These are phyloP conservation scores for Epichloe scottii DNA, from an alignment of 2,329 filamentous ascomycete genomes.

Conservation along the genomic window DNA sequence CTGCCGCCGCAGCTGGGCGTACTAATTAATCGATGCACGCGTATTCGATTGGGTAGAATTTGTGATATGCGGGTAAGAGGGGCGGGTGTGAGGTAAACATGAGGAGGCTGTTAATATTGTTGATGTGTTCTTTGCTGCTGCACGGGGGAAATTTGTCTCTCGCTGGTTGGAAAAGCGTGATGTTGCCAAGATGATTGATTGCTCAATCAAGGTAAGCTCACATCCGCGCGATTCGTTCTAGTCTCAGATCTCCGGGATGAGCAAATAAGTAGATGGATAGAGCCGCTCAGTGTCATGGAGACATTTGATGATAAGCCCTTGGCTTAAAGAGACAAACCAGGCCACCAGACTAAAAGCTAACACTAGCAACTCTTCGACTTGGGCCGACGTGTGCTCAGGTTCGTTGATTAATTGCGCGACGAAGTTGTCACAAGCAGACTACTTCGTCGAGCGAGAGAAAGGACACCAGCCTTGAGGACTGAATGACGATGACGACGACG, in stretches of 20 bases:
- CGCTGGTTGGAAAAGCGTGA: not conserved
- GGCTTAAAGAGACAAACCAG: not conserved
- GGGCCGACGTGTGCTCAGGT: not conserved
- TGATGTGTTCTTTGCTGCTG: not conserved
- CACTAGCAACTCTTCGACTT: not conserved
- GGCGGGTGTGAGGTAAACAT: not conserved
- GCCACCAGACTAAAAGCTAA: not conserved
- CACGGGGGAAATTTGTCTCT: not conserved
- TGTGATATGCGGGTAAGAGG: not conserved
- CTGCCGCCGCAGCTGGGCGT: slow-evolving; percentile 1
- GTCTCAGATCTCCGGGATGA: not conserved
- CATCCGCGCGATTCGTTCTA: not conserved
- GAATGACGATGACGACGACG: not conserved
- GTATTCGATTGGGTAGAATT: not conserved
- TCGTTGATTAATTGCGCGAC: not conserved
- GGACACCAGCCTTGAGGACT: not conserved
- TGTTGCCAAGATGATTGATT: not conserved
- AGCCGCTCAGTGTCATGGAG: not conserved
- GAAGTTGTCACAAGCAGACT: not conserved
- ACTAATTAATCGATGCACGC: not conserved
- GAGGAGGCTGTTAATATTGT: not conserved
- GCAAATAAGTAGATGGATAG: not conserved
- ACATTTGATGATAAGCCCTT: not conserved
- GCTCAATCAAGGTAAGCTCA: not conserved
- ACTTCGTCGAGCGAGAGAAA: not conserved